Evolutionary conservation across 495 filamentous ascomycete genomes (phyloP).

Genomic region (Monascus purpureus): DNA sequence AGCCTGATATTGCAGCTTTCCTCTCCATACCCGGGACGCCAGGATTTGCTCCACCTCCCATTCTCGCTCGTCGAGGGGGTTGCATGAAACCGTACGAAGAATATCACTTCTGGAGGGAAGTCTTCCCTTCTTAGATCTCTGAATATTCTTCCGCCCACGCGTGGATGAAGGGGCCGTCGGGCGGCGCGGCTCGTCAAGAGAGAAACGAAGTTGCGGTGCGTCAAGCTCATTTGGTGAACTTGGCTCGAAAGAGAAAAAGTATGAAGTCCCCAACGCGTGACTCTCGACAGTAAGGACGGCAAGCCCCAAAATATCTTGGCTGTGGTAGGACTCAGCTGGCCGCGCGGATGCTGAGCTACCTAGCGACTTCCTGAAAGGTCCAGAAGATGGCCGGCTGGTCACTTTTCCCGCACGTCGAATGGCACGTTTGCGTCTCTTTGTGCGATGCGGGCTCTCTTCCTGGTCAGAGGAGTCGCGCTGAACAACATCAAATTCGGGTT

Average conservation of each 20-base stretch:
- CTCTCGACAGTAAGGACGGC: background rate
- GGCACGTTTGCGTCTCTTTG: background rate
- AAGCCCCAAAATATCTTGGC: background rate
- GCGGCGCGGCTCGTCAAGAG: background rate
- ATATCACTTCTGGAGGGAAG: background rate
- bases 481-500: background rate
- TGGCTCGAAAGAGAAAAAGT: background rate
- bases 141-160: background rate
- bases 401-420: background rate
- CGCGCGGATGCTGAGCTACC: background rate
- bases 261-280: background rate
- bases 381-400: background rate
- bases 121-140: background rate
- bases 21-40: background rate
- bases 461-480: background rate
- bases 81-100: background rate
- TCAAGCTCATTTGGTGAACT: background rate
- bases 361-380: background rate
- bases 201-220: background rate
- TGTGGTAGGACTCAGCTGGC: background rate
- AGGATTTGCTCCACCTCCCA: conserved; percentile 2
- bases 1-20: conserved; percentile 1
- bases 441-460: background rate
- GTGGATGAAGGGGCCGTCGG: background rate
- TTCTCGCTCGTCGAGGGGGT: conserved; percentile 1